phyloP scores from a whole-genome alignment of 257 asterid genomes.

The Solanum habrochaites region DNA sequence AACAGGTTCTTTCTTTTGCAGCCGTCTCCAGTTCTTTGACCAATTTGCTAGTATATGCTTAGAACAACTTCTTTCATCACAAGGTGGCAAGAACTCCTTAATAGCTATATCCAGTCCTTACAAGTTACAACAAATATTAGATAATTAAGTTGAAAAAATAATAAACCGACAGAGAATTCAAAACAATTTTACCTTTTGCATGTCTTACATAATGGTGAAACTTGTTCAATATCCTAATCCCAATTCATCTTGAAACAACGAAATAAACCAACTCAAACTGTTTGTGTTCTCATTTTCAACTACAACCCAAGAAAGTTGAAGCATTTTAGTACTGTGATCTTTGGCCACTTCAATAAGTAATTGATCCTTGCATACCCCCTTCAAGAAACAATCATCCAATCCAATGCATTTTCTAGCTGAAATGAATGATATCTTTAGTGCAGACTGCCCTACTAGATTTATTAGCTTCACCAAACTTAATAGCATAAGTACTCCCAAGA shows the following conservation, averaged over 20 bases:
- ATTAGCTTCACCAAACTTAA: background rate
- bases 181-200: background rate
- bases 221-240: background rate
- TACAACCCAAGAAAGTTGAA: background rate
- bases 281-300: background rate
- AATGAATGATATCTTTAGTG: background rate
- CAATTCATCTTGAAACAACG: background rate
- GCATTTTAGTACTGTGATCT: background rate
- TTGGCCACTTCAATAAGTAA: background rate
- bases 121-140: background rate
- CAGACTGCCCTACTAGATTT: background rate
- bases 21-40: background rate
- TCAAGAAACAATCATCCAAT: background rate
- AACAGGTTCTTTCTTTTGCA: background rate
- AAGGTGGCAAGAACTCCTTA: background rate
- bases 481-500: background rate
- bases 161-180: background rate
- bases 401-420: background rate
- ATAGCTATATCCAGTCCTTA: background rate
- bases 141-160: background rate
- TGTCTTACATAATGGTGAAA: background rate
- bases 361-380: background rate
- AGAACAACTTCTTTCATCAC: background rate
- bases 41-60: background rate
- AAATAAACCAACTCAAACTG: background rate